phyloP scores from a whole-genome alignment of 805 yeast genomes.

The Starmera quercuum region DNA sequence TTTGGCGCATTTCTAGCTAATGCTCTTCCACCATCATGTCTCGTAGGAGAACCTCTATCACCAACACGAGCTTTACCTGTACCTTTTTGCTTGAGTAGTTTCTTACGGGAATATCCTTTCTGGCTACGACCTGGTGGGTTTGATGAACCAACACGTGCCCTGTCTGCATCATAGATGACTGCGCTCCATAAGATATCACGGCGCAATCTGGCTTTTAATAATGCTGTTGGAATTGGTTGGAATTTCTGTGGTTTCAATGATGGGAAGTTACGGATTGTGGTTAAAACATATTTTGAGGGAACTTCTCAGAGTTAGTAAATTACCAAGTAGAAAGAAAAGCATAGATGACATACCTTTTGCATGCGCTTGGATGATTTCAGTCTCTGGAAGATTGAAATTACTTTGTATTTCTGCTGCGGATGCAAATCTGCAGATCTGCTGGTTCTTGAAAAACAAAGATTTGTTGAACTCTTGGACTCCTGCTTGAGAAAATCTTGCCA shows the following conservation, averaged over 20 bases:
- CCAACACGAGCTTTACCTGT: slow-evolving; percentile 94
- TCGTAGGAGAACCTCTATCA: slow-evolving; percentile 89
- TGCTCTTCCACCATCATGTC: slow-evolving; percentile 86
- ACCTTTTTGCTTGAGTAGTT: slow-evolving; percentile 86
- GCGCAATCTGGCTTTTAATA: slow-evolving; percentile 71
- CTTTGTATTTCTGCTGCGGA: no score
- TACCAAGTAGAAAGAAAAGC: no score
- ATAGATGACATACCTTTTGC: no score
- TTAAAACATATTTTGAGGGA: slow-evolving; percentile 68
- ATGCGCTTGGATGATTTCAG: no score
- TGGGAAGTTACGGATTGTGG: slow-evolving; percentile 80
- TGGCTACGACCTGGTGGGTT: slow-evolving; percentile 84
- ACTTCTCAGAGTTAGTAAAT: no score
- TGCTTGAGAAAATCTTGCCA: no score
- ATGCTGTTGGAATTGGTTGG: slow-evolving; percentile 66
- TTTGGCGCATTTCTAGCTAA: slow-evolving; percentile 87
- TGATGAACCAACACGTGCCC: slow-evolving; percentile 80
- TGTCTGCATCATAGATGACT: slow-evolving; percentile 85
- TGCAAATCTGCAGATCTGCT: no score
- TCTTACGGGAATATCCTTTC: slow-evolving; percentile 76
- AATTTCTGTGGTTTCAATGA: slow-evolving; percentile 78
- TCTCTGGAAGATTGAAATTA: no score
- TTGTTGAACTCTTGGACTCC: no score
- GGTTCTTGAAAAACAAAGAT: no score
- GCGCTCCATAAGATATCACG: slow-evolving; percentile 94